phyloP scores from a whole-genome alignment of 768 basidiomycete species.

The Trametes meyenii region DNA sequence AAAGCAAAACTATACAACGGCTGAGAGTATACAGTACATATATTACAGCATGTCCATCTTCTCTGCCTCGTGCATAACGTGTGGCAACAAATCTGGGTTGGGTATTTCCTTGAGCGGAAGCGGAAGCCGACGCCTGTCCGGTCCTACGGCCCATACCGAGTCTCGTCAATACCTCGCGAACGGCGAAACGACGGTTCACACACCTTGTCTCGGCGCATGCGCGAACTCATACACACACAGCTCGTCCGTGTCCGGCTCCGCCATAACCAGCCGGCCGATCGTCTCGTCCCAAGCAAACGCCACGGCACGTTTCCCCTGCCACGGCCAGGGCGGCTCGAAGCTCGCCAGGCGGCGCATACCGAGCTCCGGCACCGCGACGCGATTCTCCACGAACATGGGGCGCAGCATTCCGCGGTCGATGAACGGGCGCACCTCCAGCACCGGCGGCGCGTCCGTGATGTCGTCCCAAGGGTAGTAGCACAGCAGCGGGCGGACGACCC shows the following conservation, averaged over 20 bases:
- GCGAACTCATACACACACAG: constrained; percentile 56
- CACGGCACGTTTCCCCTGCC: constrained; percentile 35
- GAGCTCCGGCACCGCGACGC: not conserved
- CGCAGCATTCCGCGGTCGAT: constrained; percentile 6
- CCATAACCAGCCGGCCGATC: constrained; percentile 60
- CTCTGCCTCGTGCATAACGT: not conserved
- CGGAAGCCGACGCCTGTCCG: not conserved
- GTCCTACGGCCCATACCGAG: not conserved
- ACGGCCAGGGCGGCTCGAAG: constrained; percentile 6
- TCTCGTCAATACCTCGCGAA: not conserved
- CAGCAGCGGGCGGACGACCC: constrained; percentile 16
- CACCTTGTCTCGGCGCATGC: constrained; percentile 38
- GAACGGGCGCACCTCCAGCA: constrained; percentile 10
- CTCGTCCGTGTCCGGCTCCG: constrained; percentile 41
- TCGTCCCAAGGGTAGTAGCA: constrained; percentile 13
- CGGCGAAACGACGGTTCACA: constrained; percentile 1
- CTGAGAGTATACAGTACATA: not conserved
- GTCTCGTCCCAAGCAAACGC: constrained; percentile 69
- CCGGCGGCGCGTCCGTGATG: constrained; percentile 17
- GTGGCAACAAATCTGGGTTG: not conserved
- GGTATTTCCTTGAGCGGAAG: not conserved
- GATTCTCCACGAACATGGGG: not conserved
- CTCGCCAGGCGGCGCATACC: not conserved
- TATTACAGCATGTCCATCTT: not conserved
- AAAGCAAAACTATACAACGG: not conserved